Evolutionary conservation across 2,329 filamentous ascomycete genomes (phyloP).

Genomic region (Calonectria pteridis): DNA sequence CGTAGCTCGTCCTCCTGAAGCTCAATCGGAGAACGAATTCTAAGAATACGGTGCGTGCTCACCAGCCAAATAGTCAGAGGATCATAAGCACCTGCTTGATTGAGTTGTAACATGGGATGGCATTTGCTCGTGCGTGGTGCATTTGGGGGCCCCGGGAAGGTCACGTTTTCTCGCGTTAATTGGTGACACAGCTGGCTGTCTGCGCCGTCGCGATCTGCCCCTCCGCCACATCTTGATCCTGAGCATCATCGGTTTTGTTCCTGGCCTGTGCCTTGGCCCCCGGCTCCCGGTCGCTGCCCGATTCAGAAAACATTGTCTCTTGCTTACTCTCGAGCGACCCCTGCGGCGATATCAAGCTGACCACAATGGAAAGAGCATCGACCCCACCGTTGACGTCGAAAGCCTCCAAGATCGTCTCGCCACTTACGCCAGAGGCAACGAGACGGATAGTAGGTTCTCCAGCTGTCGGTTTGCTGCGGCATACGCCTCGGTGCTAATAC

Average conservation of each 20-base stretch:
- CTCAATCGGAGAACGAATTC: not conserved
- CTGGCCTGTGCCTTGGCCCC: slow-evolving; percentile 1
- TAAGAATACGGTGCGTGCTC: not conserved
- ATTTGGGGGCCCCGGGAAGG: slow-evolving; percentile 13
- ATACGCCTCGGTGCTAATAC: not conserved
- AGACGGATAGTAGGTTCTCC: slow-evolving; percentile 64
- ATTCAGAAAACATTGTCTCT: not conserved
- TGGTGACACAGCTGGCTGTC: slow-evolving; percentile 42
- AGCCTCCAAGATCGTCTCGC: slow-evolving; percentile 53
- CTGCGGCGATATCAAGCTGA: not conserved
- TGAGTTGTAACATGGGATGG: not conserved
- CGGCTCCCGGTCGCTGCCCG: not conserved
- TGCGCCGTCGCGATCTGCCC: slow-evolving; percentile 43
- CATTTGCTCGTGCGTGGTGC: not conserved
- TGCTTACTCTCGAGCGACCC: not conserved
- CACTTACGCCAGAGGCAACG: slow-evolving; percentile 67
- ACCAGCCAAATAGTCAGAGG: not conserved
- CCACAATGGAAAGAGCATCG: slow-evolving; percentile 59
- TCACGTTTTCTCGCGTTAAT: slow-evolving; percentile 50
- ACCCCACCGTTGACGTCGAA: slow-evolving; percentile 58
- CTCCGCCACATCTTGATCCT: slow-evolving; percentile 41
- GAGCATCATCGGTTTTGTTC: slow-evolving; percentile 2
- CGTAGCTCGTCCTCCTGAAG: not conserved
- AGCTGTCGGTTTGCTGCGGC: fast-evolving
- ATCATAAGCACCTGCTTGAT: not conserved